A percentile compares a stretch with the other conserved stretches of the same genome.
phyloP scores from a whole-genome alignment of 2,329 filamentous ascomycete genomes.

The Aspergillus pseudoviridinutans region DNA sequence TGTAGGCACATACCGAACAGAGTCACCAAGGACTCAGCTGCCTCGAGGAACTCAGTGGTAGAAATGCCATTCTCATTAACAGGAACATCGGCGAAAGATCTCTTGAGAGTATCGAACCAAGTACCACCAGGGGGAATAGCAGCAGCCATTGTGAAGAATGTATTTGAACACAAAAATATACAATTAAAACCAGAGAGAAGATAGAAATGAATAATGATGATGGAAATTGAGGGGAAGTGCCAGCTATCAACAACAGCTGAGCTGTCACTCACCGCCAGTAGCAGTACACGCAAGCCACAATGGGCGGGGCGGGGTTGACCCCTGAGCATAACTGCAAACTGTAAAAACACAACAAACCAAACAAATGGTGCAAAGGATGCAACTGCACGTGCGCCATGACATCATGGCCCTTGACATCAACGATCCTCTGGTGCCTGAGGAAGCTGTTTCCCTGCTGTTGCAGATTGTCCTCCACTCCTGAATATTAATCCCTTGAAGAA shows the following conservation, averaged over 20 bases:
- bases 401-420: constrained; percentile 30
- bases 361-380: constrained; percentile 16
- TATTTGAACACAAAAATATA: not conserved
- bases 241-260: constrained; percentile 15
- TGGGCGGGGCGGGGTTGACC: constrained; percentile 11
- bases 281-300: constrained; percentile 29
- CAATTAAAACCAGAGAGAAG: not conserved
- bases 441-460: not conserved
- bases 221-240: not conserved
- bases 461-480: not conserved
- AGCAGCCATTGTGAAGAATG: constrained; percentile 25
- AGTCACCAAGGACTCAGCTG: constrained; percentile 77
- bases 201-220: constrained; percentile 2
- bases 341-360: constrained; percentile 26
- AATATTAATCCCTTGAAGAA: not conserved
- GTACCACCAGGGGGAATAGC: constrained; percentile 63
- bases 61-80: constrained; percentile 74
- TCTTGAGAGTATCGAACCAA: constrained; percentile 80
- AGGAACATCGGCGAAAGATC: constrained; percentile 79
- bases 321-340: constrained; percentile 6
- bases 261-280: constrained; percentile 27
- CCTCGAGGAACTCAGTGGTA: constrained; percentile 86
- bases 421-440: constrained; percentile 7
- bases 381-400: constrained; percentile 1
- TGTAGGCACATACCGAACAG: constrained; percentile 66